Base-by-base conservation (phyloP, 441 rosid genomes). In the Omphalea diandra region DNA sequence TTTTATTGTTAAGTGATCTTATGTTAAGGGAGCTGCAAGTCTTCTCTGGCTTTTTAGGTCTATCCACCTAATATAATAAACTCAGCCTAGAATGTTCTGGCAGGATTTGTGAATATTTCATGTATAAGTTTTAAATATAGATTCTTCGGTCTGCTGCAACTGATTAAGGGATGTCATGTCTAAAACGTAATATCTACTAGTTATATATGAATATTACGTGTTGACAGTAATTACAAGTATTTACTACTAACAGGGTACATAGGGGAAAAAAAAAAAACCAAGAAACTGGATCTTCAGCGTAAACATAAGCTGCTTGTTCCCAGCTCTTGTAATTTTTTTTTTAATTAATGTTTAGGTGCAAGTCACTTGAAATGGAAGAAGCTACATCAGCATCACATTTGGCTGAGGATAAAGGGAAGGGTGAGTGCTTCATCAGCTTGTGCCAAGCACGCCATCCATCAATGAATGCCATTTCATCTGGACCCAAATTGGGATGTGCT, bases 401-500 rank as follows among this genome's bases (percentile, higher is more conserved):
- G 32, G 63, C 36, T 47, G 77, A 53, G 52, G 49, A 57, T 57
- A 70, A 66, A 61, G 63, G 53, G 22, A 27, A 54, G 20, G 70
- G 35, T 26, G 43, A 36, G 24, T 68, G 22, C 61, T 70, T 73
- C 65, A 65, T 72, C 71, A 38, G 50, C 78, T 77, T 77, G 44
- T 77, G 75, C 11, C 61, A 63, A 63, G 80, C 75, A 43, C 89
- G 82, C 96, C 98, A 93, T 61, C 80, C 80, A 31, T 90, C 93
- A 35, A 91, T 82, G 54, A 24, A 49, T 4, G 82, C 85, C 75
- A 80, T 49, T 79, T 80, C 73, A 40, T 84, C 84, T 18, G 85
- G 78, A 61, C 72, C 65, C 71, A 88, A 43, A 44, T 40, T 64
- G 4, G 87, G 94, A 53, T 73, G 53, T 66, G 71, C 72, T 60